Conservation (phyloP, 805 yeast genomes). For the Scheffersomyces coipomensis region DNA sequence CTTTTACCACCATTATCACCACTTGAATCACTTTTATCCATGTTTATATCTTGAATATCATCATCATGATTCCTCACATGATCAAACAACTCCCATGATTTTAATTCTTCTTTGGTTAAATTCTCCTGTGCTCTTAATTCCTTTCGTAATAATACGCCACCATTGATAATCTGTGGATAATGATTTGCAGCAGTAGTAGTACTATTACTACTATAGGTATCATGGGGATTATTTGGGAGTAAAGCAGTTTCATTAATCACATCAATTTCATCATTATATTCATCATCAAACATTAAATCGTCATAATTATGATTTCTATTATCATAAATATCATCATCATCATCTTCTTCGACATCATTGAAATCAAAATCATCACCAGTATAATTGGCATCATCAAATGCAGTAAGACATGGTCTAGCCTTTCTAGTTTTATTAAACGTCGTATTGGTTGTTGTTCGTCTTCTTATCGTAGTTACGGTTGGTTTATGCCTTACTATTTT, state of each 20-base stretch:
- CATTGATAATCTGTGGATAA: conserved; percentile 26
- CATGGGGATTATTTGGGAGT: conserved; percentile 1
- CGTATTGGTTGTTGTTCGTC: neutral
- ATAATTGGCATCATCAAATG: neutral
- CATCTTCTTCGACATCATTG: neutral
- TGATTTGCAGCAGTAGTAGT: too few relatives aligned
- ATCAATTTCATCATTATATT: conserved; percentile 1
- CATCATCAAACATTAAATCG: conserved; percentile 22
- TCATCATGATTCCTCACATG: conserved; percentile 16
- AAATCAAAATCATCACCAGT: neutral
- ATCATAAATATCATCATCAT: conserved; percentile 19
- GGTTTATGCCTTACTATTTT: neutral
- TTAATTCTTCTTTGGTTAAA: conserved; percentile 32
- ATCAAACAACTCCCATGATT: conserved; percentile 38
- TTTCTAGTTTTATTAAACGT: too few relatives aligned
- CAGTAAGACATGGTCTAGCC: neutral
- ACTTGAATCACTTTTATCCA: neutral
- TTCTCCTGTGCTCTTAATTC: conserved; percentile 27
- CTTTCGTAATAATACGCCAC: conserved; percentile 36
- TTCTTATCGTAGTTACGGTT: too few relatives aligned
- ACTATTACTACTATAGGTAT: too few relatives aligned
- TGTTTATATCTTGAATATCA: neutral
- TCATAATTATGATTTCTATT: conserved; percentile 30
- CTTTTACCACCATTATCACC: too few relatives aligned
- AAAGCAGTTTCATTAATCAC: neutral